phyloP scores from a whole-genome alignment of 495 filamentous ascomycete species.

The Penicillium verhagenii region DNA sequence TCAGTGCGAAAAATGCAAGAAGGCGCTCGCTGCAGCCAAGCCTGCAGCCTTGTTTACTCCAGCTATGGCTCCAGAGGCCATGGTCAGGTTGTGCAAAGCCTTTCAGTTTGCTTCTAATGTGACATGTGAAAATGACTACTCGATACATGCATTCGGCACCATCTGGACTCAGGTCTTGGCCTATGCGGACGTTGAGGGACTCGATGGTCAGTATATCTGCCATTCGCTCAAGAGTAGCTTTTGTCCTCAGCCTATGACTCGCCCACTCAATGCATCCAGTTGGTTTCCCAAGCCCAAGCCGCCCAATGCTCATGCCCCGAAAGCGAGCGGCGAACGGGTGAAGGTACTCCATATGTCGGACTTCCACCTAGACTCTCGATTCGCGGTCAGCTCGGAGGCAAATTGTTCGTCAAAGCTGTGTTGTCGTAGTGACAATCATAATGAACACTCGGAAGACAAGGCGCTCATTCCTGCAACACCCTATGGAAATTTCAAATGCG shows the following conservation, averaged over 20 bases:
- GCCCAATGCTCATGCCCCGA: constrained; percentile 35
- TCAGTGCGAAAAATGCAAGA: constrained; percentile 55
- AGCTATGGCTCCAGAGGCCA: constrained; percentile 44
- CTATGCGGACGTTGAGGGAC: constrained; percentile 51
- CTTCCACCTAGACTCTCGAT: constrained; percentile 60
- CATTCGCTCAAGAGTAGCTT: constrained; percentile 45
- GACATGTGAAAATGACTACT: constrained; percentile 47
- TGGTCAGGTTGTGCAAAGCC: constrained; percentile 49
- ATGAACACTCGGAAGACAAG: constrained; percentile 28
- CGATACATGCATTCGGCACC: constrained; percentile 47
- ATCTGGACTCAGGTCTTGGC: constrained; percentile 59
- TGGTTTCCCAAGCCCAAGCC: constrained; percentile 60
- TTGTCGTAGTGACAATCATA: constrained; percentile 48
- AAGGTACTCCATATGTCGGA: constrained; percentile 63
- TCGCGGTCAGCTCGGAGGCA: constrained; percentile 53
- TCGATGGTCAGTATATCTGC: constrained; percentile 61
- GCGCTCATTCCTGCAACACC: constrained; percentile 48
- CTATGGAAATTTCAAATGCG: constrained; percentile 56
- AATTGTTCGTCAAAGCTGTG: constrained; percentile 55
- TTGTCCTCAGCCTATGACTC: constrained; percentile 46
- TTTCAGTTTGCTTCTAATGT: constrained; percentile 42
- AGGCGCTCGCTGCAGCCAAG: constrained; percentile 50
- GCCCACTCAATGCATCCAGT: constrained; percentile 39
- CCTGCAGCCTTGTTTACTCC: constrained; percentile 49
- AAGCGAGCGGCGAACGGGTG: constrained; percentile 49